Evolutionary conservation across 495 filamentous ascomycete species (phyloP), one percentile per base, ranked within the genome.

Genomic region (Trichoderma asperelloides): DNA sequence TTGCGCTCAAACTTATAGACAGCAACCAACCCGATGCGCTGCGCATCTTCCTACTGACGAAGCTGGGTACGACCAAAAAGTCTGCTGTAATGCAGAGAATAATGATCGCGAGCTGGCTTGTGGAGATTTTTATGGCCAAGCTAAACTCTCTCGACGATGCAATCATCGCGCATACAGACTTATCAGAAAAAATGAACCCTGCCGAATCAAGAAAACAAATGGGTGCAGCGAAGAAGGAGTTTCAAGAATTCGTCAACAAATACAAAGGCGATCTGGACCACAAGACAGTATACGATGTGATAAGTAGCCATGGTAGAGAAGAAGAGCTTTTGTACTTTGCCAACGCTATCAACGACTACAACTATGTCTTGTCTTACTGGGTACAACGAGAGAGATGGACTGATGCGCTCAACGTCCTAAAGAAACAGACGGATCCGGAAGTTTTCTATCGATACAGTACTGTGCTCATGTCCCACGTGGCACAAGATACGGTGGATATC

Each of bases 81-180:
- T 83, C 88, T 18, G 87, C 85, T 9, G 78, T 88, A 25, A 98
- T 97, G 96, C 95, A 98, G 77, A 79, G 95, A 65, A 87, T 89
- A 41, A 96, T 98, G 93, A 88, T 97, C 66, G 90, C 95, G 28
- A 92, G 88, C 71, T 98, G 95, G 95, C 85, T 98, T 64, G 82
- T 97, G 21, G 95, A 98, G 70, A 82, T 97, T 8, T 98, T 95
- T 76, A 98, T 98, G 95, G 90, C 92, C 3, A 97, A 97, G 77
- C 82, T 98, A 39, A 97, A 98, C 71, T 88, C 89, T 4, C 86
- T 98, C 0, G 96, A 98, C 73, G 95, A 98, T 74, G 92, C 91
- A 16, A 91, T 98, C 64, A 88, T 92, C 43, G 96, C 96, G 0
- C 90, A 93, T 70, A 92, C 92, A 0, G 92, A 96, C 70, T 78